These are phyloP conservation scores for Stenocarpella maydis DNA, from an alignment of 2,329 filamentous ascomycete species.

Conservation along the genomic window DNA sequence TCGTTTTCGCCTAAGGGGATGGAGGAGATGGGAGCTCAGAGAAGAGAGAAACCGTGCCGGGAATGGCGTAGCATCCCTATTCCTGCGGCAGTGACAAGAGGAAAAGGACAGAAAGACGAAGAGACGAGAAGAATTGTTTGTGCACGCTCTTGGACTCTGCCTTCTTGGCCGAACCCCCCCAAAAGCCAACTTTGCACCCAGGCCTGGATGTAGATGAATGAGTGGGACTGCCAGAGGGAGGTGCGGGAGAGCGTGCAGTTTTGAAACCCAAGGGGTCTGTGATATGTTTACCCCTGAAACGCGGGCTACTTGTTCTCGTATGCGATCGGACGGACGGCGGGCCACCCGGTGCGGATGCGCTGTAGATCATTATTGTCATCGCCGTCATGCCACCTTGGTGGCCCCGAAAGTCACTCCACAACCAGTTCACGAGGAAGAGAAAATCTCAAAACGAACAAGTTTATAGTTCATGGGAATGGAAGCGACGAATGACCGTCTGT, in stretches of 20 bases:
- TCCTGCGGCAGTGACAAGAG: not conserved
- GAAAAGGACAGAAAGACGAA: not conserved
- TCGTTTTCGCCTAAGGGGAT: too few relatives aligned
- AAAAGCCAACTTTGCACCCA: not conserved
- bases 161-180: not conserved
- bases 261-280: constrained; percentile 35
- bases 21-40: not conserved
- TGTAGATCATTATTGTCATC: constrained; percentile 19
- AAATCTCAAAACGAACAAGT: not conserved
- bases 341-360: not conserved
- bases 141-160: not conserved
- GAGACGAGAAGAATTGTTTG: not conserved
- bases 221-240: not conserved
- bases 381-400: not conserved
- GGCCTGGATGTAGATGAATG: not conserved
- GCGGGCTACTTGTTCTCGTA: not conserved
- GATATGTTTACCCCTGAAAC: constrained; percentile 31
- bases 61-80: not conserved
- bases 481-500: not conserved
- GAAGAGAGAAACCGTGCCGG: too few relatives aligned
- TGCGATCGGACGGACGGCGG: constrained; percentile 8
- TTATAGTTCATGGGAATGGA: not conserved
- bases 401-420: not conserved
- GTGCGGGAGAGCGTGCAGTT: constrained; percentile 8
- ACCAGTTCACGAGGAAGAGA: not conserved